Conservation (phyloP, 306 rosid species). For the Citrullus colocynthis region DNA sequence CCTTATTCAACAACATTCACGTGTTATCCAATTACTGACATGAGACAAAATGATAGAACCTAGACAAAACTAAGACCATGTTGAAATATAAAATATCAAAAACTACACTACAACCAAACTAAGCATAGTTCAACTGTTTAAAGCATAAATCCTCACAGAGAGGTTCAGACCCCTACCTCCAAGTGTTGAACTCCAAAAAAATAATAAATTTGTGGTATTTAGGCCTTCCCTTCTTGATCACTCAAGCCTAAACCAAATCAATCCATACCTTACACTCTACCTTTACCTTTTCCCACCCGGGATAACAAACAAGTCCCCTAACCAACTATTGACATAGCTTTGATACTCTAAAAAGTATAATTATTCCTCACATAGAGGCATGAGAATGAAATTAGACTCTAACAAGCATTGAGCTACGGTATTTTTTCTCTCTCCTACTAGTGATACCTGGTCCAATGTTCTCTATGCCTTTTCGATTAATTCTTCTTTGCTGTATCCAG, state of each 20-base stretch:
- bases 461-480: neutral
- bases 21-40: neutral
- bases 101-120: too few relatives aligned
- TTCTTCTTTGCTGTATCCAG: slow-evolving; percentile 4
- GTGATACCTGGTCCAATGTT: slow-evolving; percentile 17
- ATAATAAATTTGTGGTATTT: neutral
- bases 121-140: neutral
- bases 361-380: neutral
- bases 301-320: neutral
- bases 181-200: too few relatives aligned
- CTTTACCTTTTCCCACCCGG: neutral
- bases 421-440: neutral
- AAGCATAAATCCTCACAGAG: neutral
- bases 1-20: neutral
- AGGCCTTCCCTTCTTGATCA: neutral
- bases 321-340: neutral
- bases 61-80: neutral
- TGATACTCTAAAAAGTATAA: neutral
- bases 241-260: neutral
- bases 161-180: neutral
- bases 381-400: neutral
- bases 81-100: neutral
- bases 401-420: neutral
- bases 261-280: too few relatives aligned
- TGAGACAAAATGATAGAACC: neutral